Evolutionary conservation across 2,329 filamentous ascomycete species (phyloP), one percentile per base, ranked within the genome.

Genomic region (Cordyceps javanica): DNA sequence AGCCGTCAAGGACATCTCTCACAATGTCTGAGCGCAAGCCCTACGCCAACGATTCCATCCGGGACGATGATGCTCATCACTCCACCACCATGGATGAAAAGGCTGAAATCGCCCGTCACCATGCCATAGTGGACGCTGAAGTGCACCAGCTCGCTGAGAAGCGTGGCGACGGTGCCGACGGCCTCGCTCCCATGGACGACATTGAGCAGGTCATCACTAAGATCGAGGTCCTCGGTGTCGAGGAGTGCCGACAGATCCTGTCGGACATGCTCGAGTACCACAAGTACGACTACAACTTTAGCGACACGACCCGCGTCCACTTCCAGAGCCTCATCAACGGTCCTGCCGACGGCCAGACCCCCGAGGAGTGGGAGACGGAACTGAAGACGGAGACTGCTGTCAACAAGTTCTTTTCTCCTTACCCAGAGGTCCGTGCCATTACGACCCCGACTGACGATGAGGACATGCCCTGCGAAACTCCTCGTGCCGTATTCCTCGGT

Each of bases 241-340:
- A 61, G 10, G 62, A 65, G 54, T 60, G 61, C 30, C 60, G 54
- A n/a, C 54, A 57, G 16, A 66, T 66, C 21, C 53, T 64, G 8
- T 32, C 45, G 16, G n/a, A 61, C 3, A 45, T 65, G 13, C 61
- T 66, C 34, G 59, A 63, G 39, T 42, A 61, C 21, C 64, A 66
- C 42, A 61, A 65, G 46, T 65, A 63, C 53, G 64, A 65, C 57
- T 66, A 66, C 58, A 66, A 66, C 30, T 66, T 66, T 41, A 57
- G 62, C 28, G 32, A 59, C 7, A 19, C 30, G 4, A 61, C 61
- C 28, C 63, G 63, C 5, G 39, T 36, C n/a, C 65, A 64, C 53
- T 60, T 66, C 19, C 45, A 51, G 2, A 45, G 39, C 26, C 53
- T 66, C n/a, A 25, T 62, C 16, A 34, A 59, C 5, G 64, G 64